Base-by-base conservation (phyloP, 805 yeast genomes). In the Torulaspora delbrueckii region DNA sequence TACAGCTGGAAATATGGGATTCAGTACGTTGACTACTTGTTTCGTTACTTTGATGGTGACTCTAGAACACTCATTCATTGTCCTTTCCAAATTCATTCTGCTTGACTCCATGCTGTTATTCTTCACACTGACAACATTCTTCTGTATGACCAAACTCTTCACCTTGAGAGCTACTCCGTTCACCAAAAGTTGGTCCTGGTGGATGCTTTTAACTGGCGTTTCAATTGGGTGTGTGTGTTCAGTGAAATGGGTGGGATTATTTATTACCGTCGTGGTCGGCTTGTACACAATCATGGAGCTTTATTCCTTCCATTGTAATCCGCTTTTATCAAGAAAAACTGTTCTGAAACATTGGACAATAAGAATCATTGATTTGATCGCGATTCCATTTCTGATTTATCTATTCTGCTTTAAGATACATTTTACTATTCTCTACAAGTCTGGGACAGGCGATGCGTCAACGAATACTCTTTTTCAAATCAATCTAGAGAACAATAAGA, bases 391-490 rank as follows among this genome's bases (percentile, higher is more conserved):
- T 24, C 25, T 73, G 25, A 78, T 91, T 19, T 93, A 87, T 59
- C 61, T 86, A 59, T 57, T 75, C 26, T 78, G 83, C 58, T 93
- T 93, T 75, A 84, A 82, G 60, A 70, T 86, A 34, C 99, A 93
- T 65, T 93, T 93, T 57, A 58, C 75, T 14, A 69, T 89, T 31
- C 75, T 93, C 46, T 79, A 76, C 58, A 81, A 81, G 57, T 77
- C 95, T 1, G 99, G 99, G 14, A 81, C 96, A 0, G 99, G 98
- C 34, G 96, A 91, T 65, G 85, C 95, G 2, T 82, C 93, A 42
- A 86, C 93, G 70, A 82, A 93, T 13, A 82, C 97, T 0, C 73
- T 91, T 42, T 82, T 93, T 68, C 99, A 93, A 67, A 90, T 91
- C 8, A 86, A 91, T 48, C 71, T 93, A 52, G 75, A 76, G 42